Evolutionary conservation across 139 green algal genomes (phyloP), one percentile per base, ranked within the genome.

Genomic region (Microglena sp.): DNA sequence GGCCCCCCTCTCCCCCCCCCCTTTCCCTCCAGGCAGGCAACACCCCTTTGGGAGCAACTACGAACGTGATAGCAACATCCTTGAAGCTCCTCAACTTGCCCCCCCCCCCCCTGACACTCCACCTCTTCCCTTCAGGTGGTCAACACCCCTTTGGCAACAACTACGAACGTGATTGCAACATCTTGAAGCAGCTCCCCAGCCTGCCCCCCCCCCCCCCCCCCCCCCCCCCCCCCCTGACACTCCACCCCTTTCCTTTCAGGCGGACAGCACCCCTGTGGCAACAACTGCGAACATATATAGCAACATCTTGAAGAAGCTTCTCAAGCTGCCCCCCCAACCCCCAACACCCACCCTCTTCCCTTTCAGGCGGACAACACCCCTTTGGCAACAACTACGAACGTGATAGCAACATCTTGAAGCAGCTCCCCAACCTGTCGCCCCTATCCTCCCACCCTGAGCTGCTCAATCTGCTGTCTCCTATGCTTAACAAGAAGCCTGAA

Each of bases 41-140:
- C 94, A 99, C 70, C 89, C 94, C 8, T 99, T 96, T 70, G 94
- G 94, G 0, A 73, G 86, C 40, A 66, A 68, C 46, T 91, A 89
- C 33, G 85, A 95, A 74, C 82, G 94, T 0, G 94, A 99, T 68
- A 65, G 68, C 63, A 93, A 92, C 75, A 97, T 99, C 65, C 60
- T 84, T 62, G 70, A 80, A 70, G 0, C 53, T 44, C 5, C 32
- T 60, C 21, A 72, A 77, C 46, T 50, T 90, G 66, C 62, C 46
- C 2, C 31, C 70, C 50, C 50, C 21, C n/a, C 50, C 50, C 21
- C 50, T n/a, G 7, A 21, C 21, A 7, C 50, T 27, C 50, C 18
- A 18, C 50, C n/a, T n/a, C 50, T 27, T 32, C 21, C 50, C 30
- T 45, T 2, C 61, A 74, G 73, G 77, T 5, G 92, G 93, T 11